These are phyloP conservation scores for Aspergillus chevalieri DNA, from an alignment of 2,329 filamentous ascomycete species.

Conservation along the genomic window DNA sequence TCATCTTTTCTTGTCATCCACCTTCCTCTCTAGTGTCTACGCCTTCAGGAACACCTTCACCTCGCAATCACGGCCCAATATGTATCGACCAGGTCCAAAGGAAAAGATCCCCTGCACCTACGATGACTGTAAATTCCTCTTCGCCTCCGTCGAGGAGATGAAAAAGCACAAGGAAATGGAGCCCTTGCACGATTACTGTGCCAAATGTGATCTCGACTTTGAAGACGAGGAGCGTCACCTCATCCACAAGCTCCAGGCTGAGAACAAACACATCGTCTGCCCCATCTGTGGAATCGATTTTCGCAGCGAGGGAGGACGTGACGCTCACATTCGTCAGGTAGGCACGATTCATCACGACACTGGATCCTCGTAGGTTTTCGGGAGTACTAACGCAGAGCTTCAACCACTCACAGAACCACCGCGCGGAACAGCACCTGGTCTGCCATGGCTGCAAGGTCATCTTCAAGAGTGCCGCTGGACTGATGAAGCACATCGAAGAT, in stretches of 20 bases:
- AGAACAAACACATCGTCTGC: conserved; percentile 47
- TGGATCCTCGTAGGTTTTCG: neutral
- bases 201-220: conserved; percentile 41
- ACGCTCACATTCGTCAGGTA: conserved; percentile 48
- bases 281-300: conserved; percentile 54
- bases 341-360: conserved; percentile 8
- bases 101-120: conserved; percentile 42
- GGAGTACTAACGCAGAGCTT: neutral
- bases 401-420: conserved; percentile 39
- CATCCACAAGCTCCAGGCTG: conserved; percentile 44
- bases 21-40: neutral
- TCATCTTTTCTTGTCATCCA: neutral
- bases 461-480: conserved; percentile 44
- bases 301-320: conserved; percentile 46
- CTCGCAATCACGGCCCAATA: neutral
- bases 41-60: neutral
- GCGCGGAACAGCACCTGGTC: conserved; percentile 42
- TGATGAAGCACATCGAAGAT: conserved; percentile 52
- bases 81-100: conserved; percentile 2
- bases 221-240: conserved; percentile 39
- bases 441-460: conserved; percentile 44
- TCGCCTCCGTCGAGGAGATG: conserved; percentile 43
- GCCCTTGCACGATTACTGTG: conserved; percentile 37
- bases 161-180: conserved; percentile 45
- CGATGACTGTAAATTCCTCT: conserved; percentile 40